These are phyloP conservation scores for Penicillium antarcticum DNA, from an alignment of 495 filamentous ascomycete genomes.

Conservation along the genomic window DNA sequence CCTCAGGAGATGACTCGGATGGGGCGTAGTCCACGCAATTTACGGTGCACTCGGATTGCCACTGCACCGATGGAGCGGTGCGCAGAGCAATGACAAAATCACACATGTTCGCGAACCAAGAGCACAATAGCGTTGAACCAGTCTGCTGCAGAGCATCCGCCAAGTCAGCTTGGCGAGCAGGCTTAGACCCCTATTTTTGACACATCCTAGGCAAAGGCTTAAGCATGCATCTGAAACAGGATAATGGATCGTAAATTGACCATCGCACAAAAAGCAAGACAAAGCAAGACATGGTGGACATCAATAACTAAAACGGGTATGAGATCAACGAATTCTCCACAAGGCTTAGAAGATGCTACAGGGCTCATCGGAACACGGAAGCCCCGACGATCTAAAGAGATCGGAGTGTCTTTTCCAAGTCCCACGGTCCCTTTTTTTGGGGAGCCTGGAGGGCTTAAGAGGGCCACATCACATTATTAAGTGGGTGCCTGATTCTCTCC, in stretches of 20 bases:
- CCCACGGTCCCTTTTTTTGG: neutral
- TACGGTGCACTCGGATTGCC: too few species aligned
- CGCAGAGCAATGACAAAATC: neutral
- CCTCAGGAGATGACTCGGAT: too few species aligned
- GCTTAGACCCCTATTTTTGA: neutral
- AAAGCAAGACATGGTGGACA: neutral
- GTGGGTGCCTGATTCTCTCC: too few species aligned
- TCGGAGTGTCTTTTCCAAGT: neutral
- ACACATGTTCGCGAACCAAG: neutral
- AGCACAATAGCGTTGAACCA: neutral
- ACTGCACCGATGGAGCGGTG: too few species aligned
- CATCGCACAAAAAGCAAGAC: too few species aligned
- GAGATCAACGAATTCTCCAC: constrained; percentile 2
- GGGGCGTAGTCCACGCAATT: too few species aligned
- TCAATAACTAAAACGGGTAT: neutral
- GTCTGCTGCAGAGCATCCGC: neutral
- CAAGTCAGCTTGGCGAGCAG: neutral
- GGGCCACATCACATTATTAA: neutral
- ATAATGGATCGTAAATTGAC: neutral
- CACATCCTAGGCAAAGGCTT: neutral
- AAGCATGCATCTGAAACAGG: neutral
- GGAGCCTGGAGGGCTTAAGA: neutral
- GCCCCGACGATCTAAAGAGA: neutral
- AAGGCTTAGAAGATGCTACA: neutral
- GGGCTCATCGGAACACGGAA: neutral